Conservation (phyloP, 2,329 filamentous ascomycete species). For the Exophiala sp. region DNA sequence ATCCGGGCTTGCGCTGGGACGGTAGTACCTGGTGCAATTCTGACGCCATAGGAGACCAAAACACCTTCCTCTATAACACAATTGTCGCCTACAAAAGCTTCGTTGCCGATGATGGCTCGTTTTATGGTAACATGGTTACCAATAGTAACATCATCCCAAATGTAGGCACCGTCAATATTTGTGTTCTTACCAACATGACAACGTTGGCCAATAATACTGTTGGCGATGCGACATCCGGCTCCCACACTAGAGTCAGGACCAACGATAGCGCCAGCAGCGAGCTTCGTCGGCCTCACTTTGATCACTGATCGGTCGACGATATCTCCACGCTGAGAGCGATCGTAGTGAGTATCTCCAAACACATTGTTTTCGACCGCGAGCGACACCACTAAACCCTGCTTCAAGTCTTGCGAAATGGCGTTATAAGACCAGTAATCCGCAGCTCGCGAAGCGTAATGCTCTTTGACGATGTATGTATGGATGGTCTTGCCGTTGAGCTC, state of each 20-base stretch:
- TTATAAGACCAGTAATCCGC: constrained; percentile 87
- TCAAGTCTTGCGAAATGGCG: constrained; percentile 70
- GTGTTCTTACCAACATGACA: constrained; percentile 87
- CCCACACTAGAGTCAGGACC: constrained; percentile 74
- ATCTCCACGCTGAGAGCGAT: constrained; percentile 65
- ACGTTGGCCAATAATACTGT: constrained; percentile 76
- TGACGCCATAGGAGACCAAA: constrained; percentile 75
- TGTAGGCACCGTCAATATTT: constrained; percentile 70
- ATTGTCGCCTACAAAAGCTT: constrained; percentile 66
- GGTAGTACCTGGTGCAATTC: constrained; percentile 37
- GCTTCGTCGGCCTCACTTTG: constrained; percentile 66
- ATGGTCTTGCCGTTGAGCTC: constrained; percentile 97
- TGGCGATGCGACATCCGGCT: constrained; percentile 64
- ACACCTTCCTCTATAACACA: constrained; percentile 68
- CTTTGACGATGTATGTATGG: constrained; percentile 77
- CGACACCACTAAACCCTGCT: constrained; percentile 23
- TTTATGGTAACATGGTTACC: constrained; percentile 69
- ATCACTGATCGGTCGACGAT: constrained; percentile 48
- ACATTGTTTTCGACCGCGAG: constrained; percentile 56
- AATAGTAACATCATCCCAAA: constrained; percentile 82
- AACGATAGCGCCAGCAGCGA: constrained; percentile 68
- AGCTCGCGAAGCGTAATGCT: constrained; percentile 82
- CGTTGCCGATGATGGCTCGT: constrained; percentile 72
- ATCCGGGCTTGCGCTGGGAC: constrained; percentile 23
- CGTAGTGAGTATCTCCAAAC: constrained; percentile 71